Conservation (phyloP, 352 stramenopile species). For the Phytophthora nicotianae region DNA sequence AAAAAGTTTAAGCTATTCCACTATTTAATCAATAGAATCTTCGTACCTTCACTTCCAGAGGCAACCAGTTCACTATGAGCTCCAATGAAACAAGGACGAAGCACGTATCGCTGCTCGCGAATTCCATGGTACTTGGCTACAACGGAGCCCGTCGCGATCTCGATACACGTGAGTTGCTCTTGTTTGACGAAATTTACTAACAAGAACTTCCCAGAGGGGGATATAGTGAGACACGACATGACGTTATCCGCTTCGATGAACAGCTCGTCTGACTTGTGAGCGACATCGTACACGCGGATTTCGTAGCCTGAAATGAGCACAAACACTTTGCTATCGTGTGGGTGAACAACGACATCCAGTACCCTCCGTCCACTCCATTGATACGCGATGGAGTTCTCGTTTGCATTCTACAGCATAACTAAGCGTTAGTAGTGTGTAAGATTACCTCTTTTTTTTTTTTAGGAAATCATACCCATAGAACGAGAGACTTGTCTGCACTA, state of each 20-base stretch:
- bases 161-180: constrained; percentile 63
- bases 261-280: constrained; percentile 59
- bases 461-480: constrained; percentile 64
- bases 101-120: constrained; percentile 65
- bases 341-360: constrained; percentile 66
- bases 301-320: constrained; percentile 62
- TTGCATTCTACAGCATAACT: constrained; percentile 45
- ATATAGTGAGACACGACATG: constrained; percentile 63
- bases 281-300: constrained; percentile 66
- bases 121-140: constrained; percentile 60
- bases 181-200: constrained; percentile 69
- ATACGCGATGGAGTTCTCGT: constrained; percentile 54
- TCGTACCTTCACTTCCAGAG: constrained; percentile 74
- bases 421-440: constrained; percentile 3
- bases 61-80: constrained; percentile 55
- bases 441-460: not conserved
- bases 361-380: constrained; percentile 73
- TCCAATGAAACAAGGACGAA: constrained; percentile 68
- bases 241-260: constrained; percentile 60
- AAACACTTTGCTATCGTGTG: constrained; percentile 55
- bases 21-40: not conserved
- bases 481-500: constrained; percentile 73
- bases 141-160: constrained; percentile 47
- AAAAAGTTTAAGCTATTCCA: not conserved
- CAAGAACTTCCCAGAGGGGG: constrained; percentile 49